A percentile compares a stretch with the other conserved stretches of the same genome.
These are phyloP conservation scores for Recurvomyces mirabilis DNA, from an alignment of 495 filamentous ascomycete genomes.

Conservation along the genomic window DNA sequence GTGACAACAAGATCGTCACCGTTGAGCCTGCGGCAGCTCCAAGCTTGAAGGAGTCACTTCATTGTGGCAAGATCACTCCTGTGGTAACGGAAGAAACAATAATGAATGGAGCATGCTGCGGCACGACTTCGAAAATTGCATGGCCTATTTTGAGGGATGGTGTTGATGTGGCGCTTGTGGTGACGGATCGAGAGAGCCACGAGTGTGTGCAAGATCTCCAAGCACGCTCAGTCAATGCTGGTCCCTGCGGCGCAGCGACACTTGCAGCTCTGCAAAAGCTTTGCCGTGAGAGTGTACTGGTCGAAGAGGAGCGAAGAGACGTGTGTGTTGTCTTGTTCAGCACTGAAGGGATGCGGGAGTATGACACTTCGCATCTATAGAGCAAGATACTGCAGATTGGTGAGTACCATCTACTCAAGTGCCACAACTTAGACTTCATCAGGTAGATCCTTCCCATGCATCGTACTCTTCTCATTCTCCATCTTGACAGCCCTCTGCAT, in stretches of 20 bases:
- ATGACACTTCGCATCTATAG: no score
- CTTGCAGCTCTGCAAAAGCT: constrained; percentile 45
- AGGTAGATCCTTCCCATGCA: no score
- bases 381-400: no score
- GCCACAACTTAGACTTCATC: no score
- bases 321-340: constrained; percentile 43
- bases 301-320: constrained; percentile 30
- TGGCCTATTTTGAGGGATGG: constrained; percentile 47
- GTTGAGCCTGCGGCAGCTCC: constrained; percentile 57
- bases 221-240: constrained; percentile 36
- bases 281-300: constrained; percentile 21
- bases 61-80: constrained; percentile 31
- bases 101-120: constrained; percentile 60
- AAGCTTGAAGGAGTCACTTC: constrained; percentile 43
- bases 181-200: constrained; percentile 48
- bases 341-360: constrained; percentile 31
- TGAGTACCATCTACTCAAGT: no score
- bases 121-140: constrained; percentile 49
- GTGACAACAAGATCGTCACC: constrained; percentile 31
- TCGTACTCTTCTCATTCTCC: constrained; percentile 20
- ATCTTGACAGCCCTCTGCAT: constrained; percentile 13
- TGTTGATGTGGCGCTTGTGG: constrained; percentile 46
- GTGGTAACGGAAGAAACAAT: constrained; percentile 45
- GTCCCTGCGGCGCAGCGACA: constrained; percentile 54
- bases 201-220: constrained; percentile 40